These are phyloP conservation scores for Neocallimastix lanati DNA, from an alignment of 192 early-diverging fungal genomes.

Conservation along the genomic window DNA sequence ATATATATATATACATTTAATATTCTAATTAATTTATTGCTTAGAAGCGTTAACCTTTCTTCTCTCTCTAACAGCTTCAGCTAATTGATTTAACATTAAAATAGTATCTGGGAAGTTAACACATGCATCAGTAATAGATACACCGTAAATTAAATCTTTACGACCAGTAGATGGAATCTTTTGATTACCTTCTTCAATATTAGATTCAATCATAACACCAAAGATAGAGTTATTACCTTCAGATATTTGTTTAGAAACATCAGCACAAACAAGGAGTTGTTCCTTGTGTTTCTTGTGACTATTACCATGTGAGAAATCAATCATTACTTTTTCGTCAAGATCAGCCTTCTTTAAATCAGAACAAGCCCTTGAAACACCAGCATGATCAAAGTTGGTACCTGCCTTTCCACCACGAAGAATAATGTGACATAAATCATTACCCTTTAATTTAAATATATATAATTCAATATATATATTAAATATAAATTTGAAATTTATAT, in stretches of 20 bases:
- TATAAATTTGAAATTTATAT: too few species aligned
- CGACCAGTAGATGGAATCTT: conserved; percentile 49
- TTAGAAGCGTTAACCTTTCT: conserved; percentile 1
- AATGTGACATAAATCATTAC: conserved; percentile 71
- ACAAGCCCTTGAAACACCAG: conserved; percentile 34
- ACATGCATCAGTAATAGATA: conserved; percentile 87
- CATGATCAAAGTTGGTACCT: conserved; percentile 72
- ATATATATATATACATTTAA: too few species aligned
- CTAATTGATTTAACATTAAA: conserved; percentile 53
- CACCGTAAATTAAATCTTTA: conserved; percentile 60
- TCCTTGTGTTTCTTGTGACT: conserved; percentile 71
- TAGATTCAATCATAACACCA: conserved; percentile 90
- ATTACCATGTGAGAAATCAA: conserved; percentile 93
- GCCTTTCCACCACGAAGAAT: conserved; percentile 78
- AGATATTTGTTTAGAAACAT: conserved; percentile 54
- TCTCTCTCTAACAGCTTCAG: conserved; percentile 51
- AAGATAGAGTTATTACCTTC: conserved; percentile 40
- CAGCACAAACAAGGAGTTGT: conserved; percentile 54
- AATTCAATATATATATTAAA: too few species aligned
- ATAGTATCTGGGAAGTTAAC: conserved; percentile 70
- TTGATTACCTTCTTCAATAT: conserved; percentile 76
- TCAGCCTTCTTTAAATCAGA: conserved; percentile 41
- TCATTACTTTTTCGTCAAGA: conserved; percentile 59
- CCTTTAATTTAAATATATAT: too few species aligned
- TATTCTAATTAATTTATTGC: neutral